These are phyloP conservation scores for Botryobasidium botryosum DNA, from an alignment of 768 basidiomycete genomes.

Conservation along the genomic window DNA sequence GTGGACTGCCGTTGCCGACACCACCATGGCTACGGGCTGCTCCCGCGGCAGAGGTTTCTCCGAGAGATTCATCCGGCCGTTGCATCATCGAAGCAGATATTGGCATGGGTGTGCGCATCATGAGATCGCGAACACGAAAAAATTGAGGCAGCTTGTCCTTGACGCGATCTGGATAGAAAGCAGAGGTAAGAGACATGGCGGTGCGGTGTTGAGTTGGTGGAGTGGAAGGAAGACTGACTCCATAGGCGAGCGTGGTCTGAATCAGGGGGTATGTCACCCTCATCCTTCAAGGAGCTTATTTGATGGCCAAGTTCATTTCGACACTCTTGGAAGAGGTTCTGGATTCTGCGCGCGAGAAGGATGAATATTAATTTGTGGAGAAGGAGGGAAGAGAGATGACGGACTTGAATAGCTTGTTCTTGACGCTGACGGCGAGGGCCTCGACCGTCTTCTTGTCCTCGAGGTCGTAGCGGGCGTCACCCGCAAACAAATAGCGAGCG, in stretches of 20 bases:
- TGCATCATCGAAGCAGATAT: neutral
- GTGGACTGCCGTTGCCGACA: neutral
- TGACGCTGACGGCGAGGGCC: constrained; percentile 12
- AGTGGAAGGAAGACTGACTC: constrained; percentile 5
- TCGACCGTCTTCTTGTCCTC: constrained; percentile 11
- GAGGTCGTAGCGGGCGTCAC: constrained; percentile 12
- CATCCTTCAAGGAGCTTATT: constrained; percentile 7
- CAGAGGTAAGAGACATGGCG: neutral
- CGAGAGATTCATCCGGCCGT: neutral
- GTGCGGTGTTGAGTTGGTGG: neutral
- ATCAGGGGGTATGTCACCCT: constrained; percentile 9
- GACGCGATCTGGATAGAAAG: constrained; percentile 10
- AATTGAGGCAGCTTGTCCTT: constrained; percentile 13
- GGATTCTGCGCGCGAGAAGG: constrained; percentile 3
- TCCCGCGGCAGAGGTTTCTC: neutral
- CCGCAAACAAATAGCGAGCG: constrained; percentile 11
- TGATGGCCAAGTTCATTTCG: constrained; percentile 10
- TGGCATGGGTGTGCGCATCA: constrained; percentile 6
- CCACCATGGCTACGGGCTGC: neutral
- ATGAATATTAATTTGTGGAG: neutral
- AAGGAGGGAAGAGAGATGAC: neutral
- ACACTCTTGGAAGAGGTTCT: constrained; percentile 12
- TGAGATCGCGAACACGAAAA: constrained; percentile 10
- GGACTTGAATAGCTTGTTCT: constrained; percentile 14
- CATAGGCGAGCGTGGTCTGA: constrained; percentile 9